Evolutionary conservation across 2,329 filamentous ascomycete genomes (phyloP).

Genomic region (Fusarium nurragi): DNA sequence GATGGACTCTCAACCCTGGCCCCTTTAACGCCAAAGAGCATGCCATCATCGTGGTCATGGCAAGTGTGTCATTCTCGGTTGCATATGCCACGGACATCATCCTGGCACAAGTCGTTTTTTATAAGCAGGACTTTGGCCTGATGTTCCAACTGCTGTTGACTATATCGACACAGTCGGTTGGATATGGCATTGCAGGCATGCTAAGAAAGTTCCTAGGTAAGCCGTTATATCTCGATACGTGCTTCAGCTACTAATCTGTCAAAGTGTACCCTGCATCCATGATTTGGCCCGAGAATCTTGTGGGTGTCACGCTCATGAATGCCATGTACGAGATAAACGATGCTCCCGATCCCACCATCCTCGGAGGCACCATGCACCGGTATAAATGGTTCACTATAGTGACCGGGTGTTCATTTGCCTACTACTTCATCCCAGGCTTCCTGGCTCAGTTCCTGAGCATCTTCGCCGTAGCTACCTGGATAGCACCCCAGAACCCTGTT

Average conservation of each 20-base stretch:
- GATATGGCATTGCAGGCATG: slow-evolving; percentile 75
- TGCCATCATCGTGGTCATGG: slow-evolving; percentile 74
- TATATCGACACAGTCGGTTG: slow-evolving; percentile 74
- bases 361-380: slow-evolving; percentile 72
- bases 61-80: slow-evolving; percentile 74
- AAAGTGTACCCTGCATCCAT: slow-evolving; percentile 72
- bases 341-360: slow-evolving; percentile 58
- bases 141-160: slow-evolving; percentile 72
- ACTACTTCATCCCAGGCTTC: slow-evolving; percentile 76
- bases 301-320: slow-evolving; percentile 73
- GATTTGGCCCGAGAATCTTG: slow-evolving; percentile 78
- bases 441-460: slow-evolving; percentile 75
- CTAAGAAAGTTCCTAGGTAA: slow-evolving; percentile 70
- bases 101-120: slow-evolving; percentile 75
- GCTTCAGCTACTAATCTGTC: slow-evolving; percentile 10
- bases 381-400: slow-evolving; percentile 71
- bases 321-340: slow-evolving; percentile 74
- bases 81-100: slow-evolving; percentile 81
- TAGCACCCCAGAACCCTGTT: slow-evolving; percentile 72
- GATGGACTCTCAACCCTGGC: slow-evolving; percentile 70
- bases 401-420: slow-evolving; percentile 66
- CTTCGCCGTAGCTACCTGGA: slow-evolving; percentile 78
- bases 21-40: slow-evolving; percentile 79
- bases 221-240: slow-evolving; percentile 18
- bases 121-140: slow-evolving; percentile 74